Base-by-base conservation (phyloP, 208 protist genomes). In the Naegleria gruberi region DNA sequence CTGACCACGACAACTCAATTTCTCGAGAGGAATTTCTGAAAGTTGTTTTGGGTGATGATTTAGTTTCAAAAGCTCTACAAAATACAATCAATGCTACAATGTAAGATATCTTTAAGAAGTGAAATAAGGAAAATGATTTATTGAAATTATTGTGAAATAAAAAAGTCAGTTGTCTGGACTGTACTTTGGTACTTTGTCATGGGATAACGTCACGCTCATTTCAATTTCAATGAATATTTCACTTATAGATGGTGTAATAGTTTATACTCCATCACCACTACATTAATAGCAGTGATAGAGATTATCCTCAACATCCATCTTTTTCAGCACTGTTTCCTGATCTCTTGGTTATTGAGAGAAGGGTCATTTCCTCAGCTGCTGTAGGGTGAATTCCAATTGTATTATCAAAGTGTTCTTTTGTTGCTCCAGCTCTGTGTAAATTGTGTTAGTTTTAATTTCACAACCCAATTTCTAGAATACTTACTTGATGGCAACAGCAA, bases 401-500 rank as follows among this genome's bases (percentile, higher is more conserved):
- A 43, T 40, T 26, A 43, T 88, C 84, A 65, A 88, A 65, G 41
- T 88, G 30, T 40, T 88, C 4, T 42, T 88, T 88, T 41, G 84
- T 88, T 43, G 45, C 45, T n/a, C 37, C 37, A 15, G n/a, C 4
- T 65, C n/a, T n/a, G n/a, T n/a, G n/a, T n/a, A n/a, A n/a, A n/a
- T n/a, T n/a, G n/a, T n/a, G n/a, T n/a, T n/a, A n/a, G n/a, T n/a
- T n/a, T n/a, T n/a, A n/a, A n/a, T n/a, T n/a, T n/a, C n/a, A n/a
- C n/a, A n/a, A n/a, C n/a, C n/a, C n/a, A n/a, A n/a, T n/a, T n/a
- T n/a, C n/a, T n/a, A n/a, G n/a, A n/a, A n/a, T n/a, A n/a, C n/a
- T n/a, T n/a, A 34, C 12, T 42, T 97, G 91, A 98, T 91, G 88
- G 94, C 96, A 81, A 97, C 95, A 73, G 92, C 94, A 34, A 98